phyloP scores from a whole-genome alignment of 2,329 filamentous ascomycete species.

The Pseudogymnoascus sp. region DNA sequence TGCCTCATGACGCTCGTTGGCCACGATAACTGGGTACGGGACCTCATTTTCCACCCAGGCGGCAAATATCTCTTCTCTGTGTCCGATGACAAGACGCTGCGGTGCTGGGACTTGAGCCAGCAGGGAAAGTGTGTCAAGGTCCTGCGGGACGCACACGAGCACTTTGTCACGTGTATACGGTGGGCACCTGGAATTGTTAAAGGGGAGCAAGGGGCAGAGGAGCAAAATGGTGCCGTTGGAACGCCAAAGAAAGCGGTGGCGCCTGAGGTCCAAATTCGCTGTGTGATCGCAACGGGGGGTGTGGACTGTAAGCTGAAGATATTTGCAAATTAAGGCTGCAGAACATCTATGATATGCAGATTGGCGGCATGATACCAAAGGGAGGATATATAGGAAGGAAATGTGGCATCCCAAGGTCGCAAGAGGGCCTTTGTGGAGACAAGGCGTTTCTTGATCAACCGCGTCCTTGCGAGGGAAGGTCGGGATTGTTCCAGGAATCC shows the following conservation, averaged over 20 bases:
- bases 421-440: not conserved
- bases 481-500: not conserved
- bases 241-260: constrained; percentile 32
- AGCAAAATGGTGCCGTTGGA: constrained; percentile 38
- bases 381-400: not conserved
- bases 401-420: not conserved
- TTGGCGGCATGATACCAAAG: not conserved
- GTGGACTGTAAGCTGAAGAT: constrained; percentile 74
- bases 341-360: no score
- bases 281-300: constrained; percentile 79
- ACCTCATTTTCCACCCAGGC: constrained; percentile 79
- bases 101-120: constrained; percentile 89
- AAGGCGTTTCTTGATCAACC: not conserved
- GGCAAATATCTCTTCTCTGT: constrained; percentile 84
- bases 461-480: not conserved
- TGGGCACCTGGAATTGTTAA: constrained; percentile 76
- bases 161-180: constrained; percentile 77
- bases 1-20: constrained; percentile 76
- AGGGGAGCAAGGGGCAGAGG: constrained; percentile 39
- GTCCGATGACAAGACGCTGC: constrained; percentile 81
- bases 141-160: constrained; percentile 66
- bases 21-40: constrained; percentile 91
- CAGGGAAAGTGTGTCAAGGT: constrained; percentile 85
- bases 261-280: constrained; percentile 59
- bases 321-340: constrained; percentile 45